A percentile compares a stretch with the other conserved stretches of the same genome.
Evolutionary conservation across 169 alveolate genomes (phyloP).

Genomic region (Plasmodium chabaudi): DNA sequence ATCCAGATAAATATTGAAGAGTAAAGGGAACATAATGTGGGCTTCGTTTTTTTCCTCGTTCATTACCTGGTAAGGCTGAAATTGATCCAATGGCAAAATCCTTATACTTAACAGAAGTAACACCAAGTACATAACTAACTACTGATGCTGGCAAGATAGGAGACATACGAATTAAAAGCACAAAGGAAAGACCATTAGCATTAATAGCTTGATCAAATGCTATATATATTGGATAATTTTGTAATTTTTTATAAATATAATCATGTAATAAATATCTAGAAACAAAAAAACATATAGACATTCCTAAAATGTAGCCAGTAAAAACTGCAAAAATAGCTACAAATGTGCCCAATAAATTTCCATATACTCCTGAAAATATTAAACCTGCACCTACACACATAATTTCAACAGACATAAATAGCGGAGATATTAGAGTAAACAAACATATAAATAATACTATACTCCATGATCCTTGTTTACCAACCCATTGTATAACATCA

Average conservation of each 20-base stretch:
- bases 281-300: constrained; percentile 73
- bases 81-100: constrained; percentile 72
- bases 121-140: constrained; percentile 74
- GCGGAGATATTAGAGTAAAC: constrained; percentile 51
- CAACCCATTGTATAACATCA: constrained; percentile 65
- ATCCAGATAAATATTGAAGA: background rate
- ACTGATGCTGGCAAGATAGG: constrained; percentile 76
- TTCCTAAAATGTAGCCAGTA: constrained; percentile 65
- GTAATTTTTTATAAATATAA: constrained; percentile 70
- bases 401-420: constrained; percentile 76
- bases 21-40: background rate
- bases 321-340: constrained; percentile 71
- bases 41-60: background rate
- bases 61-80: constrained; percentile 69
- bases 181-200: constrained; percentile 72
- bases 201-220: constrained; percentile 76
- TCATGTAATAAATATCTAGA: constrained; percentile 75
- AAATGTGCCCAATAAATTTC: constrained; percentile 45
- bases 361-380: constrained; percentile 76
- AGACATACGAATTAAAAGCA: constrained; percentile 73
- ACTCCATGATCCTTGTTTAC: constrained; percentile 76
- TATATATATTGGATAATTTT: constrained; percentile 68
- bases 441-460: constrained; percentile 52
- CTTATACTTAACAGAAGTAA: constrained; percentile 56
- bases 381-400: constrained; percentile 76